Percentiles rank a stretch among this genome's conserved stretches.
Evolutionary conservation across 345 rosid genomes (phyloP).

Genomic region (Lumnitzera littorea): DNA sequence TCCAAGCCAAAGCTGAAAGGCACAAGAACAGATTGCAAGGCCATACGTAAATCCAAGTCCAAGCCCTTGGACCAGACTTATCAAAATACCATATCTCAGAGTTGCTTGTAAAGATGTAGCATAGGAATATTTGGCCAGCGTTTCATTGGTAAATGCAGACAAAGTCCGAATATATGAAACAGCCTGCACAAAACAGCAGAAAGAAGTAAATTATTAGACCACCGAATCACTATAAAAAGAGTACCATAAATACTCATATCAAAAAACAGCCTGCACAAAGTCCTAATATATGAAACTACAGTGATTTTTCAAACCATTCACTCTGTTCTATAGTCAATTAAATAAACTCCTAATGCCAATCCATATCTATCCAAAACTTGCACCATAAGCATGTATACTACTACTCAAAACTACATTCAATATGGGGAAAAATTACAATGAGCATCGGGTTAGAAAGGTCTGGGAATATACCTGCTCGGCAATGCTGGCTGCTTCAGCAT

Average conservation of each 20-base stretch:
- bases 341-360: too few relatives aligned
- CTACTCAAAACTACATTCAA: too few relatives aligned
- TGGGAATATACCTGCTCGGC: constrained; percentile 78
- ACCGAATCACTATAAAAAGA: too few relatives aligned
- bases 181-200: constrained; percentile 49
- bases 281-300: too few relatives aligned
- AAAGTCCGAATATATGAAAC: constrained; percentile 82
- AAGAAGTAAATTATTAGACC: neutral
- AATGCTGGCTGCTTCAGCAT: constrained; percentile 97
- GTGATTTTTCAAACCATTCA: too few relatives aligned
- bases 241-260: too few relatives aligned
- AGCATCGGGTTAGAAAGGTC: neutral
- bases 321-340: too few relatives aligned
- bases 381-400: too few relatives aligned
- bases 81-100: constrained; percentile 81
- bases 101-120: constrained; percentile 98
- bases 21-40: constrained; percentile 96
- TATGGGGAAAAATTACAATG: too few relatives aligned
- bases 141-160: constrained; percentile 97
- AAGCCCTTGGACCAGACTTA: constrained; percentile 98
- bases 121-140: constrained; percentile 92
- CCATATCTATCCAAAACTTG: too few relatives aligned
- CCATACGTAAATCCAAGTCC: constrained; percentile 99
- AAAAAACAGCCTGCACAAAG: too few relatives aligned
- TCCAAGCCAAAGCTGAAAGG: constrained; percentile 94